Percentiles rank a stretch among this genome's conserved stretches.
phyloP scores from a whole-genome alignment of 805 yeast genomes.

The Sugiyamaella americana region DNA sequence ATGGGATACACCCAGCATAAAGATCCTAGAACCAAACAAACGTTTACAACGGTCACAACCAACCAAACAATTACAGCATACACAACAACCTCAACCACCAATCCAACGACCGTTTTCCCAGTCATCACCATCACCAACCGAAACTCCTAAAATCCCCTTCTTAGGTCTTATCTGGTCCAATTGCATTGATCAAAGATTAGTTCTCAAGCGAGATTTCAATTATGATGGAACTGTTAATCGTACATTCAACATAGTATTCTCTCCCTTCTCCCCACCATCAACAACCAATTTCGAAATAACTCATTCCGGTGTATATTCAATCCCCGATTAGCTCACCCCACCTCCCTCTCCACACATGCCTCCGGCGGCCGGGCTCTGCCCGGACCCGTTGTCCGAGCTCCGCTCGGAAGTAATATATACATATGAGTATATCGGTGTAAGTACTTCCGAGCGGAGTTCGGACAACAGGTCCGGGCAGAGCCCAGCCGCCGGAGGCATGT shows the following conservation, averaged over 20 bases:
- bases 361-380: background rate
- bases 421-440: too few relatives aligned
- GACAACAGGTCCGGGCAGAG: background rate
- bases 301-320: background rate
- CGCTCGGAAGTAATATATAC: too few relatives aligned
- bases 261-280: conserved; percentile 30
- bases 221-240: conserved; percentile 26
- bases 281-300: conserved; percentile 26
- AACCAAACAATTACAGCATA: conserved; percentile 24
- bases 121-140: conserved; percentile 6
- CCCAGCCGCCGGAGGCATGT: too few relatives aligned
- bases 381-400: too few relatives aligned
- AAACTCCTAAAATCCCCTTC: conserved; percentile 42
- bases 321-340: background rate
- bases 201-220: conserved; percentile 20
- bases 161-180: conserved; percentile 53
- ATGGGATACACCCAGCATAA: conserved; percentile 48
- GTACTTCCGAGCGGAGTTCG: too few relatives aligned
- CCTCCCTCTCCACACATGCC: too few relatives aligned
- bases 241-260: conserved; percentile 38
- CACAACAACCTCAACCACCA: conserved; percentile 4
- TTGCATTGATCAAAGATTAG: conserved; percentile 44
- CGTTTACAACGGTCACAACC: background rate
- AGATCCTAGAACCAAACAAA: background rate
- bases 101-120: conserved; percentile 7